Base-by-base conservation (phyloP, 208 protist species). In the Plasmodiophora brassicae region DNA sequence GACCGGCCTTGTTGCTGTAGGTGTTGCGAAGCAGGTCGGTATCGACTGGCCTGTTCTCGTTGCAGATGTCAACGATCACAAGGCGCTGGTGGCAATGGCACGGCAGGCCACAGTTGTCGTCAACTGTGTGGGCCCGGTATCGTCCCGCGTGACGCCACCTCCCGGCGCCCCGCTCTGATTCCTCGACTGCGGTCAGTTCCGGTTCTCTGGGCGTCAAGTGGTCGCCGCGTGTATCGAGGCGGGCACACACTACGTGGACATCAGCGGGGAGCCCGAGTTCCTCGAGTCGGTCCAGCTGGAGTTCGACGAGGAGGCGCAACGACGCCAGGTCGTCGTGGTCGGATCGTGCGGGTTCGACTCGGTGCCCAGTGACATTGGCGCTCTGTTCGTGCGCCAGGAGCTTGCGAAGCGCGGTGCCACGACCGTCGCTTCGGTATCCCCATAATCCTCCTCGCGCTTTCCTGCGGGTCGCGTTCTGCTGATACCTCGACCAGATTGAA, bases 61-160 rank as follows among this genome's bases (percentile, higher is more conserved):
- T 5, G 65, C 65, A 5, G 44, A 57, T 57, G 5, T 57, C 25
- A 44, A 53, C 20, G 50, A 57, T 53, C 46, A 28, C 20, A 32
- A 14, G 20, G 36, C 14, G 14, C 5, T 86, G 1, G 10, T 8
- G 20, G 28, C 35, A 32, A 86, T 86, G 84, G 84, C 84, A 71
- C 20, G 10, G 5, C 5, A 44, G 5, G 50, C 14, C 1, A 5
- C 10, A 5, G 10, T 86, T 32, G 44, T 86, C 20, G 43, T 86
- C n/a, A 86, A 86, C 28, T 86, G 84, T 65, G 84, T 65, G 28
- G 84, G 84, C 1, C 84, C 84, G n/a, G 65, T 78, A 78, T 44
- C 32, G 5, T 5, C n/a, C 41, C 25, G 25, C 65, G 10, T 38
- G 32, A 38, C 65, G 32, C 41, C 41, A 44, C 14, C 32, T 5